phyloP scores from a whole-genome alignment of 352 stramenopile genomes.

The Globisporangium sylvaticum region DNA sequence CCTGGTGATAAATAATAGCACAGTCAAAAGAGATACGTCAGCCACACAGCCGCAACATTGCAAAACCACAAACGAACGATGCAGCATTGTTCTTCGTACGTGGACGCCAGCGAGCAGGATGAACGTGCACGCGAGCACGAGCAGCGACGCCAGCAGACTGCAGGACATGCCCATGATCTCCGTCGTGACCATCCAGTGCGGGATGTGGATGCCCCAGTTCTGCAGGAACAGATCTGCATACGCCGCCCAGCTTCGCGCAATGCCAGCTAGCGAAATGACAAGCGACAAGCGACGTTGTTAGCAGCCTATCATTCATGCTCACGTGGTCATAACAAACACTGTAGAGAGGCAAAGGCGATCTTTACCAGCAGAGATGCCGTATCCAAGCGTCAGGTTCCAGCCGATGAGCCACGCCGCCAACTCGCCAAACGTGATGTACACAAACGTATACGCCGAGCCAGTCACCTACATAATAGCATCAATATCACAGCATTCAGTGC shows the following conservation, averaged over 20 bases:
- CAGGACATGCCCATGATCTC: slow-evolving; percentile 57
- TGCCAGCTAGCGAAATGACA: slow-evolving; percentile 58
- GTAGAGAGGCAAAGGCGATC: neutral
- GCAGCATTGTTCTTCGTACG: slow-evolving; percentile 26
- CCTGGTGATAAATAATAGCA: slow-evolving; percentile 29
- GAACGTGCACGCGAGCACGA: slow-evolving; percentile 82
- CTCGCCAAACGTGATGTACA: slow-evolving; percentile 86
- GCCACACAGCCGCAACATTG: neutral
- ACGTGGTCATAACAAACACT: neutral
- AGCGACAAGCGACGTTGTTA: neutral
- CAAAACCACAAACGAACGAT: neutral
- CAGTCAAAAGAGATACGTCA: neutral
- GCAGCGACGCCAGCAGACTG: slow-evolving; percentile 72
- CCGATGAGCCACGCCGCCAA: slow-evolving; percentile 89
- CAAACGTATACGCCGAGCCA: slow-evolving; percentile 89
- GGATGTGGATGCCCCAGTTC: slow-evolving; percentile 61
- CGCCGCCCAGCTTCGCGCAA: slow-evolving; percentile 88
- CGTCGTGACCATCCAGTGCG: slow-evolving; percentile 55
- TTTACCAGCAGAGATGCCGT: slow-evolving; percentile 86
- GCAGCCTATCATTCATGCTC: neutral
- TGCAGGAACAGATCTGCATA: slow-evolving; percentile 83
- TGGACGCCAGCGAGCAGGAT: slow-evolving; percentile 82
- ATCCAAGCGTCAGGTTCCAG: slow-evolving; percentile 92
- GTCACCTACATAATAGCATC: slow-evolving; percentile 45
- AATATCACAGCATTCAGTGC: neutral